These are phyloP conservation scores for Calocybe indica DNA, from an alignment of 768 basidiomycete genomes.

Conservation along the genomic window DNA sequence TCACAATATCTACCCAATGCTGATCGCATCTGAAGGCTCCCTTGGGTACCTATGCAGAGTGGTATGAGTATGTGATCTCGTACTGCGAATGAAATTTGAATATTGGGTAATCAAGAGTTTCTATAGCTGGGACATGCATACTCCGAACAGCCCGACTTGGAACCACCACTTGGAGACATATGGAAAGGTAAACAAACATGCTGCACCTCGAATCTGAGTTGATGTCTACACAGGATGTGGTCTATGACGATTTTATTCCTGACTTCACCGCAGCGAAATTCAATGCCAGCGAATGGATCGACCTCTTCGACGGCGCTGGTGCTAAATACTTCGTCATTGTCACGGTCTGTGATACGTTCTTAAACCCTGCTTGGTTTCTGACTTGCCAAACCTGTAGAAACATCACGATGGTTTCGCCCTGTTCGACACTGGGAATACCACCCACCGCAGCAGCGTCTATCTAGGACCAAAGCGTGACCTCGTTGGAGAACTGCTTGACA, in stretches of 20 bases:
- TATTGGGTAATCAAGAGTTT: not conserved
- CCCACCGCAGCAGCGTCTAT: slow-evolving; percentile 40
- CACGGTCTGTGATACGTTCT: slow-evolving; percentile 25
- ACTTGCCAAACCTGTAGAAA: slow-evolving; percentile 29
- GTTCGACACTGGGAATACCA: slow-evolving; percentile 51
- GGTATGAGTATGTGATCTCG: slow-evolving; percentile 40
- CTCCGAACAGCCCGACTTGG: slow-evolving; percentile 36
- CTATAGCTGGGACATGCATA: slow-evolving; percentile 33
- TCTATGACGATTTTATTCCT: slow-evolving; percentile 56
- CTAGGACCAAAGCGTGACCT: slow-evolving; percentile 49
- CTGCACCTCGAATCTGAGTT: not conserved
- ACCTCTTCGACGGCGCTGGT: slow-evolving; percentile 48
- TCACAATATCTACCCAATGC: not conserved
- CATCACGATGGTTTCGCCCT: slow-evolving; percentile 57
- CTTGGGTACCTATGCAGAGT: slow-evolving; percentile 40
- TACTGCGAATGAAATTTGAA: not conserved
- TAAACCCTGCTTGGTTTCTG: not conserved
- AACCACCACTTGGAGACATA: slow-evolving; percentile 43
- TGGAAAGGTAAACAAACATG: slow-evolving; percentile 24
- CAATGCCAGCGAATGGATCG: slow-evolving; percentile 49
- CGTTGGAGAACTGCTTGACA: slow-evolving; percentile 41
- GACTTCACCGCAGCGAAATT: slow-evolving; percentile 47
- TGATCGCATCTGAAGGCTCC: slow-evolving; percentile 24
- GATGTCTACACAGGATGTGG: slow-evolving; percentile 27
- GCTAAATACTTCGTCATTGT: slow-evolving; percentile 60